Evolutionary conservation across 345 rosid species (phyloP).

Genomic region (Rhodamnia argentea): DNA sequence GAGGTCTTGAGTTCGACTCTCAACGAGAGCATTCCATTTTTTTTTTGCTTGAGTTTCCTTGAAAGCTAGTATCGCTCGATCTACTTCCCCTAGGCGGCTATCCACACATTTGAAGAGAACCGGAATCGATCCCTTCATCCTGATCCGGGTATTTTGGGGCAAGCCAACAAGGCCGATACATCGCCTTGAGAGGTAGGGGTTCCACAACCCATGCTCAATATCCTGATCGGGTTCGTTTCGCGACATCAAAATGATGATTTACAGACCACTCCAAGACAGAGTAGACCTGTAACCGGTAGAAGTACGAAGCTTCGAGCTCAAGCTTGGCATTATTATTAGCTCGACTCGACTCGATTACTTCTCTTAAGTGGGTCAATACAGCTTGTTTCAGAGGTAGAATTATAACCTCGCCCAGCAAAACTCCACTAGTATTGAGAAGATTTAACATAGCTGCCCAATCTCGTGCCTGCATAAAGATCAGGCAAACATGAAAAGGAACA

Average conservation of each 20-base stretch:
- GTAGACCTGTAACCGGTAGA: not conserved
- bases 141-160: not conserved
- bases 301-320: not conserved
- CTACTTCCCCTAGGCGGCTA: not conserved
- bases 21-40: conserved; percentile 45
- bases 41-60: not conserved
- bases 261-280: not conserved
- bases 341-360: no score
- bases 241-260: not conserved
- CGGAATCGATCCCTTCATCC: not conserved
- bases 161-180: not conserved
- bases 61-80: not conserved
- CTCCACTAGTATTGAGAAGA: no score
- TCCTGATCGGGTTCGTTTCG: not conserved
- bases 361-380: no score
- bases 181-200: not conserved
- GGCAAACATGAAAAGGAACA: no score
- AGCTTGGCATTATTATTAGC: no score
- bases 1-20: conserved; percentile 98
- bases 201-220: not conserved
- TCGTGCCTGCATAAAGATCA: no score
- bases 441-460: no score
- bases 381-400: no score
- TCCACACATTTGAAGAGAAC: not conserved
- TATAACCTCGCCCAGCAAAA: no score